Conservation (phyloP, 2,329 filamentous ascomycete species). For the Penicillium sp. region DNA sequence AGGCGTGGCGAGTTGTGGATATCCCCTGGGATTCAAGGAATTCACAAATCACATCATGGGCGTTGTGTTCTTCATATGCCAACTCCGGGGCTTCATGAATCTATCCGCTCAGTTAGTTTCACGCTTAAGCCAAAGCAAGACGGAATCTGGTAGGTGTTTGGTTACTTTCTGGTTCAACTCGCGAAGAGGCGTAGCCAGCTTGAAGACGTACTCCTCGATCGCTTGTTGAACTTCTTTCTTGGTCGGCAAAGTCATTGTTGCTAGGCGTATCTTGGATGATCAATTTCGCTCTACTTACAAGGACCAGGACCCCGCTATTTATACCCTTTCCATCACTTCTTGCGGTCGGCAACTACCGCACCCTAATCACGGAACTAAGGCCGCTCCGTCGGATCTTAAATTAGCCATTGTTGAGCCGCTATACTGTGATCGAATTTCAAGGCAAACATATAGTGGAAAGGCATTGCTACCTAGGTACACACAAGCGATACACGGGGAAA, state of each 20-base stretch:
- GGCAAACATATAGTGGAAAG: too few species aligned
- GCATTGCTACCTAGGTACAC: too few species aligned
- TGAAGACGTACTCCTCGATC: background rate
- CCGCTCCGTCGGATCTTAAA: background rate
- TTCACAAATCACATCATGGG: conserved; percentile 47
- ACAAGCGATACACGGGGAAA: too few species aligned
- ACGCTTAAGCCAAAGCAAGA: background rate
- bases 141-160: background rate
- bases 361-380: background rate
- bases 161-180: background rate
- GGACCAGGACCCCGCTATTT: background rate
- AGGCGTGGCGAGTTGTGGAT: conserved; percentile 44
- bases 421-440: too few species aligned
- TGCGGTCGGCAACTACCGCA: background rate
- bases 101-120: conserved; percentile 8
- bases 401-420: background rate
- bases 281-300: too few species aligned
- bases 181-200: background rate
- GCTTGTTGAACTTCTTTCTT: background rate
- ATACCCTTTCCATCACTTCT: background rate
- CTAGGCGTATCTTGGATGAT: too few species aligned
- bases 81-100: conserved; percentile 48
- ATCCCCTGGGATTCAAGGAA: conserved; percentile 44
- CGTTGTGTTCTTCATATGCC: conserved; percentile 49
- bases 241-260: background rate